Evolutionary conservation across 352 stramenopile species (phyloP).

Genomic region (Phytophthora europaea): DNA sequence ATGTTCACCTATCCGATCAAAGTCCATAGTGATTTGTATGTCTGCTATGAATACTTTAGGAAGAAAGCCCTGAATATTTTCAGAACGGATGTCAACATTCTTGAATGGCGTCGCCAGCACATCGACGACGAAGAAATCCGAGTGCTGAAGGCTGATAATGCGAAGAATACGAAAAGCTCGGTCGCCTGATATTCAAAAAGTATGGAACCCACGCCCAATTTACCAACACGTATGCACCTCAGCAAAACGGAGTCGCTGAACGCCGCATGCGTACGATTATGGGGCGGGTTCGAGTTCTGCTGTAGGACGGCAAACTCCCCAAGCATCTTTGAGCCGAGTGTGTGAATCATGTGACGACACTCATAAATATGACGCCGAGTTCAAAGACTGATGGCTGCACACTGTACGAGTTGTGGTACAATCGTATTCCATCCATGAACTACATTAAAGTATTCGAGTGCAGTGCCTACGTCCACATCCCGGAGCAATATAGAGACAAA

Average conservation of each 20-base stretch:
- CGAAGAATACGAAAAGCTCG: conserved; percentile 15
- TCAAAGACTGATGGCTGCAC: conserved; percentile 2
- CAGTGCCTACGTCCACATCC: conserved; percentile 10
- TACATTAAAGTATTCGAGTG: conserved; percentile 13
- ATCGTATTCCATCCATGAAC: conserved; percentile 10
- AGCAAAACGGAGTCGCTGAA: conserved; percentile 16
- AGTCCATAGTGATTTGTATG: conserved; percentile 16
- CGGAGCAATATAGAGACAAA: conserved; percentile 16
- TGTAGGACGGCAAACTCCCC: conserved; percentile 3
- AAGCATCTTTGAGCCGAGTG: too few species aligned
- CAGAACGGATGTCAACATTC: neutral
- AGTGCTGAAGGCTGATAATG: neutral
- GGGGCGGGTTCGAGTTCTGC: conserved; percentile 1
- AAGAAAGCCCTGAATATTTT: conserved; percentile 14
- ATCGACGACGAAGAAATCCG: neutral
- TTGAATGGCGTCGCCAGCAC: neutral
- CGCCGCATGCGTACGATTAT: conserved; percentile 9
- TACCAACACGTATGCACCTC: conserved; percentile 11
- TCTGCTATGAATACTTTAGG: conserved; percentile 19
- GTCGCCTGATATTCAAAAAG: conserved; percentile 1
- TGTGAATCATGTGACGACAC: conserved; percentile 9
- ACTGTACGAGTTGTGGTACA: conserved; percentile 20
- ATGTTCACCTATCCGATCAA: conserved; percentile 29
- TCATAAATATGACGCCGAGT: conserved; percentile 10
- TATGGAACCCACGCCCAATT: conserved; percentile 14